These are phyloP conservation scores for Allomyces javanicus DNA, from an alignment of 192 early-diverging fungal species.

Conservation along the genomic window DNA sequence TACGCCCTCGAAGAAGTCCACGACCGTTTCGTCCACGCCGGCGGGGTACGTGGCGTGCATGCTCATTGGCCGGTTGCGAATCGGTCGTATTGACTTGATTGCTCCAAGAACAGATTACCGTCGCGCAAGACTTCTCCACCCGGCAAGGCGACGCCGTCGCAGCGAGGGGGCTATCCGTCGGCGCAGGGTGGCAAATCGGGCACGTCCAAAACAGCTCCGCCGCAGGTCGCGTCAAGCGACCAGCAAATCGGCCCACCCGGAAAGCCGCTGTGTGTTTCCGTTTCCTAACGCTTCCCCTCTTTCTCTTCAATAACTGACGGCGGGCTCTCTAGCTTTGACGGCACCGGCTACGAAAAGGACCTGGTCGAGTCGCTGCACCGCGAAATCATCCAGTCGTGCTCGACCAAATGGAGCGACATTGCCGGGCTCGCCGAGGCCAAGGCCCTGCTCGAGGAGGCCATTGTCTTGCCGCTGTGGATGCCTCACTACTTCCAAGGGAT, in stretches of 20 bases:
- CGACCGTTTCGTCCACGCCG: background rate
- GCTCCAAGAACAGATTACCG: too few relatives aligned
- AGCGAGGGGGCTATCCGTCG: too few relatives aligned
- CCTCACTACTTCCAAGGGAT: constrained; percentile 38
- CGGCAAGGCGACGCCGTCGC: too few relatives aligned
- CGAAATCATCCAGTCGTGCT: constrained; percentile 31
- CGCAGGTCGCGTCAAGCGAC: background rate
- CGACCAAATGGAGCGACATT: constrained; percentile 36
- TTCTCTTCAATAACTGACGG: too few relatives aligned
- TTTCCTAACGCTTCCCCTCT: background rate
- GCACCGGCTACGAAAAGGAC: constrained; percentile 37
- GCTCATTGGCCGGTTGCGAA: too few relatives aligned
- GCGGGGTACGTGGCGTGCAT: background rate
- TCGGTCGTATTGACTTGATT: too few relatives aligned
- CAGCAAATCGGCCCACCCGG: background rate
- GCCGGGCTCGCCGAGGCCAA: constrained; percentile 39
- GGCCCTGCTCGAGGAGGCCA: constrained; percentile 35
- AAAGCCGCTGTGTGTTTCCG: background rate
- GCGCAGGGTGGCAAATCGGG: background rate
- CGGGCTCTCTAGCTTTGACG: constrained; percentile 16
- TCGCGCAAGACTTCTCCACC: too few relatives aligned
- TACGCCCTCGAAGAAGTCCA: background rate
- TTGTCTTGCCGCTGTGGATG: constrained; percentile 44
- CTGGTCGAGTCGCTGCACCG: constrained; percentile 39
- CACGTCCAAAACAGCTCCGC: background rate